These are phyloP conservation scores for Dendrostoma leiphaemia DNA, from an alignment of 2,329 filamentous ascomycete species.

Conservation along the genomic window DNA sequence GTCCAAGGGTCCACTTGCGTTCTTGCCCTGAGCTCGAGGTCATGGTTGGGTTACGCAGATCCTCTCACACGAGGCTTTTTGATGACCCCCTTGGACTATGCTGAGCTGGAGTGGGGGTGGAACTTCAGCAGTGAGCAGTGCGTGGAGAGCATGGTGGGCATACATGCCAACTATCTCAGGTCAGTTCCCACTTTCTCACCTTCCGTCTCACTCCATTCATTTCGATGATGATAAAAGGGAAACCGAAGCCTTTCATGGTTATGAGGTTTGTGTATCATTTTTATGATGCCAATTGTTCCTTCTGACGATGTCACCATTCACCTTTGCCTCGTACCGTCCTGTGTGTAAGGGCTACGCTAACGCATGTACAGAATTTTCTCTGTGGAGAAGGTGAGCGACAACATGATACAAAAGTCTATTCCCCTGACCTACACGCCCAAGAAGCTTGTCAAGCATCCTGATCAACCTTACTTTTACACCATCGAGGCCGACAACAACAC, in stretches of 20 bases:
- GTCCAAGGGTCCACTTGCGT: slow-evolving; percentile 83
- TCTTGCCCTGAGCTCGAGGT: slow-evolving; percentile 83
- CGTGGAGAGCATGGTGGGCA: slow-evolving; percentile 89
- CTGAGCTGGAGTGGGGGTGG: slow-evolving; percentile 88
- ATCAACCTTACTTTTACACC: slow-evolving; percentile 87
- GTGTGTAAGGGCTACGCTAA: slow-evolving; percentile 29
- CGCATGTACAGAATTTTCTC: slow-evolving; percentile 70
- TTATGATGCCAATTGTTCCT: slow-evolving; percentile 92
- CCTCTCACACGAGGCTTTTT: slow-evolving; percentile 84
- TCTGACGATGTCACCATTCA: slow-evolving; percentile 55
- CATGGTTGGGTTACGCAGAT: slow-evolving; percentile 96
- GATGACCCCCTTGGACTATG: slow-evolving; percentile 87
- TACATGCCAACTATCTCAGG: slow-evolving; percentile 85
- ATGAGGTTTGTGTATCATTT: slow-evolving; percentile 55
- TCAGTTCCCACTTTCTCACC: slow-evolving; percentile 45
- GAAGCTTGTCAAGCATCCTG: slow-evolving; percentile 82
- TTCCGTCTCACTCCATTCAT: slow-evolving; percentile 26
- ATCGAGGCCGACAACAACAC: slow-evolving; percentile 94
- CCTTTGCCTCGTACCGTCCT: background rate
- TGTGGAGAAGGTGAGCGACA: slow-evolving; percentile 81
- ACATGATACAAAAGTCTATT: slow-evolving; percentile 82
- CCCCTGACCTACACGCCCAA: slow-evolving; percentile 88
- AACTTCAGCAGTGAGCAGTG: slow-evolving; percentile 96
- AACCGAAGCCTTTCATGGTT: slow-evolving; percentile 43
- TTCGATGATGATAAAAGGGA: slow-evolving; percentile 6